Evolutionary conservation across 176 grass and related monocot genomes (phyloP).

Genomic region (Oryza coarctata): DNA sequence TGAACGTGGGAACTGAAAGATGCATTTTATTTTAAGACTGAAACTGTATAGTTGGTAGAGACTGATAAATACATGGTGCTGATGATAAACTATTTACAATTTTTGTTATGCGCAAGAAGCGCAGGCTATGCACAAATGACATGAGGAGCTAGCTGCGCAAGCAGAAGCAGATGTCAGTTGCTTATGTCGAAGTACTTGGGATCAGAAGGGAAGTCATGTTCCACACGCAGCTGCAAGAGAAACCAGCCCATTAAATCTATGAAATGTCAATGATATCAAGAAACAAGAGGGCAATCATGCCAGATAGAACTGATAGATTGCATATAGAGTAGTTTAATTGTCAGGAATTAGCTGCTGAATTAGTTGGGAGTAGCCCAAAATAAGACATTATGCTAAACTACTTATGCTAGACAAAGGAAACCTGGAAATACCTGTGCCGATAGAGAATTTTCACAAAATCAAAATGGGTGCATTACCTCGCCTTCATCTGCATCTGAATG

Average conservation of each 20-base stretch:
- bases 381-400: not conserved
- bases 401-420: conserved; percentile 11
- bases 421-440: not conserved
- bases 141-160: not conserved
- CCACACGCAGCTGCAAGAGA: conserved; percentile 68
- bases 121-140: conserved; percentile 8
- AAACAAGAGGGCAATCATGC: not conserved
- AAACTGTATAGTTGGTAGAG: conserved; percentile 61
- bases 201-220: conserved; percentile 88
- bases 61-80: conserved; percentile 27
- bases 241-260: not conserved
- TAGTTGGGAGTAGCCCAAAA: not conserved
- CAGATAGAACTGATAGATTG: not conserved
- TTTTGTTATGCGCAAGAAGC: not conserved
- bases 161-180: conserved; percentile 53
- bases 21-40: conserved; percentile 56
- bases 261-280: not conserved
- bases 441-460: not conserved
- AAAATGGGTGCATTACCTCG: conserved; percentile 59
- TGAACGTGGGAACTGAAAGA: conserved; percentile 11
- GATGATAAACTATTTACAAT: conserved; percentile 57
- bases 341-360: not conserved
- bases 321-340: not conserved
- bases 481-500: conserved; percentile 96
- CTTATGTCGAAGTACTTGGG: conserved; percentile 98